phyloP scores from a whole-genome alignment of 495 filamentous ascomycete genomes.

The Penicillium silybi region DNA sequence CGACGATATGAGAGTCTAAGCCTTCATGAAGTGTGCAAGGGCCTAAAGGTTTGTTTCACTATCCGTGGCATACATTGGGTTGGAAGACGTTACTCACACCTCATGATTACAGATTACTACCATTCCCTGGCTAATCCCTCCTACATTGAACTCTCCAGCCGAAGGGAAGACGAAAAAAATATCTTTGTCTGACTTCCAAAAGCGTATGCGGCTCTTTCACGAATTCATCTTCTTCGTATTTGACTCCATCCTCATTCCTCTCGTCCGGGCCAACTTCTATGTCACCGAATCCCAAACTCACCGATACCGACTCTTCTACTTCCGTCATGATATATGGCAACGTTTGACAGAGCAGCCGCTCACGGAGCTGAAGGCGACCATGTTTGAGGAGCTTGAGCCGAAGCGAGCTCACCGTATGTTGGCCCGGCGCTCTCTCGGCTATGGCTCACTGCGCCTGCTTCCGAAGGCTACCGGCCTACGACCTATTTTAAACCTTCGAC shows the following conservation, averaged over 20 bases:
- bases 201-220: constrained; percentile 72
- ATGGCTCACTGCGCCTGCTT: constrained; percentile 73
- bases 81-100: constrained; percentile 7
- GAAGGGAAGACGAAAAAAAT: constrained; percentile 43
- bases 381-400: constrained; percentile 74
- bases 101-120: constrained; percentile 49
- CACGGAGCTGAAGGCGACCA: constrained; percentile 59
- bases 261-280: constrained; percentile 84
- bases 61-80: background rate
- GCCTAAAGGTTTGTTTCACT: constrained; percentile 58
- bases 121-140: constrained; percentile 70
- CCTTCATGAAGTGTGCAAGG: constrained; percentile 73
- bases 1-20: constrained; percentile 77
- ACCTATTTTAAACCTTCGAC: constrained; percentile 81
- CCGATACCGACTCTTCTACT: constrained; percentile 83
- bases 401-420: constrained; percentile 56
- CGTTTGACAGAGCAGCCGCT: constrained; percentile 70
- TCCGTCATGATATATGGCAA: constrained; percentile 90
- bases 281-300: constrained; percentile 86
- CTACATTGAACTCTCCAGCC: constrained; percentile 15
- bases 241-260: constrained; percentile 84
- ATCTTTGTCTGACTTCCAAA: constrained; percentile 65
- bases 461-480: constrained; percentile 70
- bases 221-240: constrained; percentile 92
- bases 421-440: constrained; percentile 60